Evolutionary conservation across 768 basidiomycete species (phyloP).

Genomic region (Boletus speciosus): DNA sequence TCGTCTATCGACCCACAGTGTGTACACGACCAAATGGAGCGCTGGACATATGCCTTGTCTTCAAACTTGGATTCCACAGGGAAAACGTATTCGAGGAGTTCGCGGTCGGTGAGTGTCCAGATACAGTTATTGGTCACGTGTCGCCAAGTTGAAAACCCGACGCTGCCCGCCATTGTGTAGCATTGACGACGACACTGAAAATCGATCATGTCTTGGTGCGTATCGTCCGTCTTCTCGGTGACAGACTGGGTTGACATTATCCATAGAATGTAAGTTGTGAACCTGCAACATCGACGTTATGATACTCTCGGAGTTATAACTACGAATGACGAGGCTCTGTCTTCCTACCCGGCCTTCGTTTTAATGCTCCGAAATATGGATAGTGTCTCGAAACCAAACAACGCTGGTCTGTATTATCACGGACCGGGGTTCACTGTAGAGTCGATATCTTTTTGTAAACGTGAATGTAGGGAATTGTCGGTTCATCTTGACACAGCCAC

Average conservation of each 20-base stretch:
- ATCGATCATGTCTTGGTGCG: background rate
- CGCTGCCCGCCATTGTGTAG: too few relatives aligned
- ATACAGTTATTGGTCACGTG: too few relatives aligned
- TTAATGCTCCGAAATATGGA: constrained; percentile 80
- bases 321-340: constrained; percentile 64
- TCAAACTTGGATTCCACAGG: constrained; percentile 77
- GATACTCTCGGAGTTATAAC: constrained; percentile 71
- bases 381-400: constrained; percentile 59
- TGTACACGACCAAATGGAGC: constrained; percentile 42
- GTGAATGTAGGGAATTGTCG: background rate
- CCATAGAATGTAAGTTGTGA: background rate
- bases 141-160: too few relatives aligned
- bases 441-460: constrained; percentile 19
- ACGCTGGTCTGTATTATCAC: constrained; percentile 31
- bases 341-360: constrained; percentile 68
- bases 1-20: constrained; percentile 47
- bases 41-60: constrained; percentile 61
- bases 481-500: constrained; percentile 17
- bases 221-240: background rate
- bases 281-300: background rate
- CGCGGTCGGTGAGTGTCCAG: constrained; percentile 41
- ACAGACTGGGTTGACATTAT: background rate
- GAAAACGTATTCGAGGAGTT: constrained; percentile 77
- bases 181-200: too few relatives aligned
- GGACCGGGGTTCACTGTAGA: constrained; percentile 33